These are phyloP conservation scores for Termitomyces sp. DNA, from an alignment of 768 basidiomycete genomes.

Conservation along the genomic window DNA sequence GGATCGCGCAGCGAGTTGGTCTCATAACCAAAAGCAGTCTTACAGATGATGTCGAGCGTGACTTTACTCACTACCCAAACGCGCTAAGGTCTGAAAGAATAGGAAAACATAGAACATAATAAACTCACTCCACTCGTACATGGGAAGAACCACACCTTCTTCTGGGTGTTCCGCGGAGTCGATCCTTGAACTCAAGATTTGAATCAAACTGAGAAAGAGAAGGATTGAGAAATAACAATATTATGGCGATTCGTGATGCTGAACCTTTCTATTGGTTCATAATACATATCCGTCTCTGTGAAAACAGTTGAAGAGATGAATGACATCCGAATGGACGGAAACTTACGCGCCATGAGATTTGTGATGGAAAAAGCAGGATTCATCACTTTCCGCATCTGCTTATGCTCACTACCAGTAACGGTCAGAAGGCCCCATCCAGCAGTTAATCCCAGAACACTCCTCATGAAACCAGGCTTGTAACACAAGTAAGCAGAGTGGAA, in stretches of 20 bases:
- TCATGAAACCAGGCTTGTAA: constrained; percentile 35
- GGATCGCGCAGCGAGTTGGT: constrained; percentile 40
- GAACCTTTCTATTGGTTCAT: constrained; percentile 38
- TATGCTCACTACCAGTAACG: constrained; percentile 43
- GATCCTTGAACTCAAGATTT: constrained; percentile 29
- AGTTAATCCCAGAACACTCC: constrained; percentile 33
- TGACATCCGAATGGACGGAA: neutral
- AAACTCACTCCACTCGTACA: constrained; percentile 45
- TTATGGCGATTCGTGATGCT: constrained; percentile 1
- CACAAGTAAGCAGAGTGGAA: neutral
- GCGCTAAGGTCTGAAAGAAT: neutral
- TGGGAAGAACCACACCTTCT: constrained; percentile 23
- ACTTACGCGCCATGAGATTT: constrained; percentile 31
- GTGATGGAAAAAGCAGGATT: constrained; percentile 46
- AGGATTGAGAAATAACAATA: neutral
- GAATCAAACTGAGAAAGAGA: constrained; percentile 23
- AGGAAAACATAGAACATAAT: neutral
- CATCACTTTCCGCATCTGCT: constrained; percentile 44
- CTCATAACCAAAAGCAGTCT: constrained; percentile 42
- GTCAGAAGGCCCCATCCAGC: constrained; percentile 43
- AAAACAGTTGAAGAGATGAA: neutral
- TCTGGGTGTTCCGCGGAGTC: constrained; percentile 15
- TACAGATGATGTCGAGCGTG: constrained; percentile 48
- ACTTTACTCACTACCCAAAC: constrained; percentile 37
- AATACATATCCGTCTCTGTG: constrained; percentile 40